Base-by-base conservation (phyloP, 139 green algal species). In the Coccomyxa sp. region DNA sequence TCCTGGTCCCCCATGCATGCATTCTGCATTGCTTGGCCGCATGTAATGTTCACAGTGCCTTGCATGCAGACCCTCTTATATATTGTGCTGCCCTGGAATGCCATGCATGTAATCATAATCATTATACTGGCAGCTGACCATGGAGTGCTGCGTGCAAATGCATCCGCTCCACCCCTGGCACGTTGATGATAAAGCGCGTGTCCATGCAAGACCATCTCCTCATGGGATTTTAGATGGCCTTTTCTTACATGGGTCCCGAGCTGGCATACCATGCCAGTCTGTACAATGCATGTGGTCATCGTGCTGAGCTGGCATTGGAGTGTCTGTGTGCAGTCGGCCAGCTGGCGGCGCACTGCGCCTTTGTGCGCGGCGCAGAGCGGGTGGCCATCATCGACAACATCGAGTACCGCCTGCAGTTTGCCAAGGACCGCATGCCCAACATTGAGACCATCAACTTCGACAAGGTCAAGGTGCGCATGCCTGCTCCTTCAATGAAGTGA, bases 381-480 rank as follows among this genome's bases (percentile, higher is more conserved):
- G 85, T 95, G 27, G 80, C 93, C 38, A 77, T 94, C 57, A 92
- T 95, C 74, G 92, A 95, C 83, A 63, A 79, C 16, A 80, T 88
- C 27, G 18, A 86, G 59, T 86, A 91, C 82, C 82, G 91, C 58
- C 90, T 95, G 57, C 92, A 95, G 85, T 93, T 92, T 80, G 89
- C 76, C 71, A 67, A 90, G 51, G 84, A 87, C n/a, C 57, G 77
- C 45, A 16, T 78, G 28, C 74, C n/a, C 74, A 23, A 57, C 67
- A 91, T 92, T 13, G 84, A 90, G 51, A 92, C 85, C 15, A 86
- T 94, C 82, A 93, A 94, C 85, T 92, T 91, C 71, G 87, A 76
- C 74, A 77, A 87, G 59, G 84, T 86, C 31, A 60, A 83, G 81
- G 82, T 80, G 63, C 63, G 18, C 21, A 71, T 71, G 18, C 63